A percentile compares a stretch with the other conserved stretches of the same genome.
These are phyloP conservation scores for Epichloe aotearoae DNA, from an alignment of 2,329 filamentous ascomycete genomes.

Conservation along the genomic window DNA sequence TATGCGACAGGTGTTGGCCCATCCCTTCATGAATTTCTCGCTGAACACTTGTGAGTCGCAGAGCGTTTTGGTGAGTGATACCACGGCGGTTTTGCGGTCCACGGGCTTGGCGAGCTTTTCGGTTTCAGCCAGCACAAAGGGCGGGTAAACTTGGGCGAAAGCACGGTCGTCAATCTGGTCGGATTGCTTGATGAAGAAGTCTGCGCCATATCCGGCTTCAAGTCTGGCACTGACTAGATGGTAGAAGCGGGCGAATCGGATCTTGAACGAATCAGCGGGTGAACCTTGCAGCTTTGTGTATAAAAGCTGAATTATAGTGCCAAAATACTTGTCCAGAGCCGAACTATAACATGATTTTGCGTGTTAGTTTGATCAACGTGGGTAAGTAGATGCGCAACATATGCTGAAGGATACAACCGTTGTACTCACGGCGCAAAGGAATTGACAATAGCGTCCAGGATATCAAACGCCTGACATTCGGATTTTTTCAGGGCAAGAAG, in stretches of 20 bases:
- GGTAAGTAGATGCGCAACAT: background rate
- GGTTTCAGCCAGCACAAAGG: conserved; percentile 76
- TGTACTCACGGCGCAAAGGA: conserved; percentile 55
- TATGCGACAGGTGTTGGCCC: conserved; percentile 81
- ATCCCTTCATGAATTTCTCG: conserved; percentile 72
- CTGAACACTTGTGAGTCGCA: conserved; percentile 78
- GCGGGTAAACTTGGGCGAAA: conserved; percentile 76
- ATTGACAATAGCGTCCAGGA: conserved; percentile 68
- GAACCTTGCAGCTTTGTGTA: conserved; percentile 61
- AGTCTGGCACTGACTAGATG: conserved; percentile 73
- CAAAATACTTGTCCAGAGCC: conserved; percentile 62
- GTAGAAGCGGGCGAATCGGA: conserved; percentile 87
- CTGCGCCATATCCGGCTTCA: conserved; percentile 73
- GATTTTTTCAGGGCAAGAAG: conserved; percentile 71
- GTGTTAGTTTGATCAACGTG: background rate
- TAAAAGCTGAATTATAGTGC: conserved; percentile 66
- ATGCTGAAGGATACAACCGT: background rate
- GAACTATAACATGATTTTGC: conserved; percentile 25
- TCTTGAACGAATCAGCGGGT: conserved; percentile 64
- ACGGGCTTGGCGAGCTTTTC: conserved; percentile 76
- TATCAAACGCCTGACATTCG: conserved; percentile 76
- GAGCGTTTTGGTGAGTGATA: conserved; percentile 86
- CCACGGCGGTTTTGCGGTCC: conserved; percentile 85
- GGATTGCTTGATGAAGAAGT: conserved; percentile 81
- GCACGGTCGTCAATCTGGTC: conserved; percentile 68